These are phyloP conservation scores for Solanum verrucosum DNA, from an alignment of 257 asterid genomes.

Conservation along the genomic window DNA sequence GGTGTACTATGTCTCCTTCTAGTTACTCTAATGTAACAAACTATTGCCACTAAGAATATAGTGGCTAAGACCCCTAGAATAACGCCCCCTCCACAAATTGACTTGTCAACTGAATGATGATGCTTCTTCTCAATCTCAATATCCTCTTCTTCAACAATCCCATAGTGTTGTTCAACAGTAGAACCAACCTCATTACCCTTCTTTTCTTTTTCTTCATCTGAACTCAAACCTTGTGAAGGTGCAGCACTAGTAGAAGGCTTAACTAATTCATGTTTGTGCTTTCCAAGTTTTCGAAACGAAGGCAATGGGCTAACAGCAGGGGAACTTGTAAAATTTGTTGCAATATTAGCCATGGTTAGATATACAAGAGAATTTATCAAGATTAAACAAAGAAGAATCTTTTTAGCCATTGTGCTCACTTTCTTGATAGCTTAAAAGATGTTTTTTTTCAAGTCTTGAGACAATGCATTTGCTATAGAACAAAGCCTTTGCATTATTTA, in stretches of 20 bases:
- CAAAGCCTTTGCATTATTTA: not conserved
- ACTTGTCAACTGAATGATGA: slow-evolving; percentile 14
- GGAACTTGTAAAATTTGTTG: not conserved
- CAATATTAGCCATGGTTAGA: slow-evolving; percentile 7
- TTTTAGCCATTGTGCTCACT: slow-evolving; percentile 2
- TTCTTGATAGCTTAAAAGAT: not conserved
- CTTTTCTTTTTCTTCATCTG: not conserved
- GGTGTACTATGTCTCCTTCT: slow-evolving; percentile 19
- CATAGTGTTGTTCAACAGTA: not conserved
- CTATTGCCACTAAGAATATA: slow-evolving; percentile 36
- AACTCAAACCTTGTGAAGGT: not conserved
- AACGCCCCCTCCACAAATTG: slow-evolving; percentile 20
- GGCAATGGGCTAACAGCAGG: not conserved
- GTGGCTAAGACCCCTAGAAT: slow-evolving; percentile 25
- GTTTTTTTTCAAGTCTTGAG: not conserved
- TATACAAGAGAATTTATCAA: not conserved
- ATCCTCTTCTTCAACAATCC: not conserved
- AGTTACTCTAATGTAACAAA: slow-evolving; percentile 60
- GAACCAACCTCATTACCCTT: not conserved
- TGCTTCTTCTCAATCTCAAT: not conserved
- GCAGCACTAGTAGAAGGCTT: not conserved
- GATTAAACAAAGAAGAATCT: slow-evolving; percentile 3
- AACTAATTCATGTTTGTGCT: not conserved
- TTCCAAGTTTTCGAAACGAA: slow-evolving; percentile 2
- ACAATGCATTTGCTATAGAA: not conserved